phyloP scores from a whole-genome alignment of 2,329 filamentous ascomycete species.

The Stemphylium lycopersici region DNA sequence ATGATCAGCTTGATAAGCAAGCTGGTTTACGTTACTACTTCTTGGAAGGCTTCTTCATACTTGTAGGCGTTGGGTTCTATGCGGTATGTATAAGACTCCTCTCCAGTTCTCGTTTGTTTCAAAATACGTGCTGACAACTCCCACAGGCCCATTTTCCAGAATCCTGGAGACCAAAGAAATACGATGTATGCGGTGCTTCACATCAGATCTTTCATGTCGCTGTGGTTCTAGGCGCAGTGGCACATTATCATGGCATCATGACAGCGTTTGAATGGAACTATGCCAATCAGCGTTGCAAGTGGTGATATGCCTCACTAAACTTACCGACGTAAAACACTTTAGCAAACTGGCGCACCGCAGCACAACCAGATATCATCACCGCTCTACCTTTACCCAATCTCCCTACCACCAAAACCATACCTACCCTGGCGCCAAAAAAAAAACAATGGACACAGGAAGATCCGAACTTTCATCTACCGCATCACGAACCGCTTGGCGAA shows the following conservation, averaged over 20 bases:
- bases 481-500: too few species aligned
- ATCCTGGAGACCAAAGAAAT: slow-evolving; percentile 73
- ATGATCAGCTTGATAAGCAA: slow-evolving; percentile 67
- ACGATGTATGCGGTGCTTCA: slow-evolving; percentile 83
- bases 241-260: slow-evolving; percentile 6
- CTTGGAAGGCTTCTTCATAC: slow-evolving; percentile 45
- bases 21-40: slow-evolving; percentile 57
- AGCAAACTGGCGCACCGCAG: too few species aligned
- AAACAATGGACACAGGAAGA: too few species aligned
- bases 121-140: slow-evolving; percentile 73
- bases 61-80: slow-evolving; percentile 76
- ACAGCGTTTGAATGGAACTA: slow-evolving; percentile 12
- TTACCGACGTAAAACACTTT: not conserved
- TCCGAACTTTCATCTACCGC: too few species aligned
- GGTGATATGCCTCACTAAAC: not conserved
- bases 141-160: slow-evolving; percentile 73
- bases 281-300: slow-evolving; percentile 6
- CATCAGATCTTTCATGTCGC: slow-evolving; percentile 95
- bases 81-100: slow-evolving; percentile 79
- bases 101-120: slow-evolving; percentile 51
- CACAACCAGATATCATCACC: too few species aligned
- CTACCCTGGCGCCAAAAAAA: too few species aligned
- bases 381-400: too few species aligned
- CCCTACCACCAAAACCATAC: too few species aligned
- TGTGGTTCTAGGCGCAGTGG: slow-evolving; percentile 75